Percentiles rank a stretch among this genome's conserved stretches.
These are phyloP conservation scores for Plasmodium cynomolgi DNA, from an alignment of 169 alveolate species.

Conservation along the genomic window DNA sequence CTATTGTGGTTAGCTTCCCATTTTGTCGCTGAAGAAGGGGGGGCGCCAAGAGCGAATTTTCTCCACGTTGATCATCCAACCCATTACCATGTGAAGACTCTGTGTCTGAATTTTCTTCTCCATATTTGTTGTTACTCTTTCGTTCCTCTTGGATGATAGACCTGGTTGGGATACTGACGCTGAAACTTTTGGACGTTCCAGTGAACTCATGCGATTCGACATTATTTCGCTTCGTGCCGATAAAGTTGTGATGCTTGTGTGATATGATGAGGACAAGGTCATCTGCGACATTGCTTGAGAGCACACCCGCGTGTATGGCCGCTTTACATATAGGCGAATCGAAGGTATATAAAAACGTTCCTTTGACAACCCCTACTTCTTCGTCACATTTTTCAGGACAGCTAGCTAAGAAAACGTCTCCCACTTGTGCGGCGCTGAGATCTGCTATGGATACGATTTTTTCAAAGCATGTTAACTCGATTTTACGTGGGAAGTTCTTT, in stretches of 20 bases:
- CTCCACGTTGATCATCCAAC: not conserved
- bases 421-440: conserved; percentile 74
- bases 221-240: conserved; percentile 64
- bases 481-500: conserved; percentile 75
- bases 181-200: conserved; percentile 44
- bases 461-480: conserved; percentile 84
- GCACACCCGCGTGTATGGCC: conserved; percentile 92
- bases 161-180: conserved; percentile 59
- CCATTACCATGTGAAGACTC: not conserved
- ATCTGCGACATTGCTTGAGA: conserved; percentile 82
- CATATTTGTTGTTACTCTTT: conserved; percentile 40
- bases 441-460: conserved; percentile 79
- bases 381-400: conserved; percentile 76
- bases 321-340: conserved; percentile 93
- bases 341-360: conserved; percentile 90
- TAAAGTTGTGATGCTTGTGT: conserved; percentile 32
- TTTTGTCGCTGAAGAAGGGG: not conserved
- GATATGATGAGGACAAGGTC: conserved; percentile 75
- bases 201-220: conserved; percentile 56
- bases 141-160: conserved; percentile 44
- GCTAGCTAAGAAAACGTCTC: conserved; percentile 74
- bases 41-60: not conserved
- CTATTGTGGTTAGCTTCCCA: not conserved
- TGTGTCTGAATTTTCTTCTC: conserved; percentile 8
- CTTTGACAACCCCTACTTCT: conserved; percentile 80